phyloP scores from a whole-genome alignment of 352 stramenopile species.

The Phytopythium chamaehyphon region DNA sequence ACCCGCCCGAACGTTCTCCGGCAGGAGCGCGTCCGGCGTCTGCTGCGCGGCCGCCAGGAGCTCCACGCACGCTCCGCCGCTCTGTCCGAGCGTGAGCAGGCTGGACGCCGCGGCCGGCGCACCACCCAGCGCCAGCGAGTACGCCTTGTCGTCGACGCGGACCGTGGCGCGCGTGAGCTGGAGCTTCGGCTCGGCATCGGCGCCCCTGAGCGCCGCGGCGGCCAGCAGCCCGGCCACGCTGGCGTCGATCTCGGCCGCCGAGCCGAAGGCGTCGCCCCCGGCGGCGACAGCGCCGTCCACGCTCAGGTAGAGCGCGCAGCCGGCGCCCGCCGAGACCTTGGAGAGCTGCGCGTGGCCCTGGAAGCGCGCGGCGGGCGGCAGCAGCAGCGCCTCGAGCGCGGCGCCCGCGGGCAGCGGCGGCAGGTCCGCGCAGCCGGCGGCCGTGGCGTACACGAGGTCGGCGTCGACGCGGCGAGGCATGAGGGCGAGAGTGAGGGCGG shows the following conservation, averaged over 20 bases:
- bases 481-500: neutral
- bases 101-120: conserved; percentile 7
- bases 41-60: conserved; percentile 10
- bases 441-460: conserved; percentile 33
- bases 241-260: conserved; percentile 18
- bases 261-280: conserved; percentile 13
- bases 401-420: conserved; percentile 17
- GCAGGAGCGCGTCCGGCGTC: conserved; percentile 9
- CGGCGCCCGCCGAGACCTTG: conserved; percentile 20
- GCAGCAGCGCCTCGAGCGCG: conserved; percentile 15
- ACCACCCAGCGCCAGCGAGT: conserved; percentile 17
- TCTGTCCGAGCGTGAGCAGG: conserved; percentile 19
- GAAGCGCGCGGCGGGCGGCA: conserved; percentile 18
- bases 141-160: conserved; percentile 21
- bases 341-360: conserved; percentile 35
- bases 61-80: conserved; percentile 21
- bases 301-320: conserved; percentile 31
- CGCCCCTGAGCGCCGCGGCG: conserved; percentile 9
- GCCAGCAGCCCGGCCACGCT: conserved; percentile 17
- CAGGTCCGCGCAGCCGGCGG: conserved; percentile 14
- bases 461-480: conserved; percentile 11
- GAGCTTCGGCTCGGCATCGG: neutral
- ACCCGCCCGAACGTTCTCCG: conserved; percentile 17
- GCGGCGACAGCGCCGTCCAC: conserved; percentile 18
- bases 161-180: conserved; percentile 5